Percentiles rank a stretch among this genome's conserved stretches.
Conservation (phyloP, 306 rosid genomes). For the Acacia crassicarpa region DNA sequence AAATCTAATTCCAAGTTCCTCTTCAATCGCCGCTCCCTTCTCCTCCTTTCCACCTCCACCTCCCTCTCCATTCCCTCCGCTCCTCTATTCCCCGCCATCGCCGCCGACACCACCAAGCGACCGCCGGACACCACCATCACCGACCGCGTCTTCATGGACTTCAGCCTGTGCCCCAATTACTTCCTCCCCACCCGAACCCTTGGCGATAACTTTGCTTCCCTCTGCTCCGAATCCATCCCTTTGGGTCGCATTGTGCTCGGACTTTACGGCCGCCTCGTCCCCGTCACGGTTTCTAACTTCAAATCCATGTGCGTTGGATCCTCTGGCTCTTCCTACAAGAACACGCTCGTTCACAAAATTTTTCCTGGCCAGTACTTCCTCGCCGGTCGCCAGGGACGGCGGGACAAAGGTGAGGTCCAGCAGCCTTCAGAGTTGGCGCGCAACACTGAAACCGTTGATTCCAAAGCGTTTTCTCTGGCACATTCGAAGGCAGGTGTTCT, state of each 20-base stretch:
- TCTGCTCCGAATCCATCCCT: constrained; percentile 71
- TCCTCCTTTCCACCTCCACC: constrained; percentile 47
- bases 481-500: constrained; percentile 78
- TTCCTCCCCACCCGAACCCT: constrained; percentile 63
- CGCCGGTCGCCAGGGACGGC: constrained; percentile 83
- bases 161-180: constrained; percentile 80
- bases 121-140: constrained; percentile 72
- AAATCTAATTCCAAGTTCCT: constrained; percentile 21
- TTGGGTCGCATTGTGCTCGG: constrained; percentile 83
- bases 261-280: constrained; percentile 81
- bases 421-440: constrained; percentile 57
- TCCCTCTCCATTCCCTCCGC: constrained; percentile 37
- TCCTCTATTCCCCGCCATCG: constrained; percentile 10
- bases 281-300: constrained; percentile 78
- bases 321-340: constrained; percentile 58
- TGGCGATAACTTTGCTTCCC: constrained; percentile 44
- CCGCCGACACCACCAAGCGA: constrained; percentile 5
- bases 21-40: constrained; percentile 55
- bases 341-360: constrained; percentile 70
- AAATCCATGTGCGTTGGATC: constrained; percentile 67
- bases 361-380: constrained; percentile 80
- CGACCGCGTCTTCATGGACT: constrained; percentile 88
- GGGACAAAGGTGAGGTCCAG: constrained; percentile 82
- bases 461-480: constrained; percentile 58
- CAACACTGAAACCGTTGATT: constrained; percentile 68